Evolutionary conservation across 306 rosid species (phyloP), one percentile per base, ranked within the genome.

Genomic region (Pyrus betulifolia): DNA sequence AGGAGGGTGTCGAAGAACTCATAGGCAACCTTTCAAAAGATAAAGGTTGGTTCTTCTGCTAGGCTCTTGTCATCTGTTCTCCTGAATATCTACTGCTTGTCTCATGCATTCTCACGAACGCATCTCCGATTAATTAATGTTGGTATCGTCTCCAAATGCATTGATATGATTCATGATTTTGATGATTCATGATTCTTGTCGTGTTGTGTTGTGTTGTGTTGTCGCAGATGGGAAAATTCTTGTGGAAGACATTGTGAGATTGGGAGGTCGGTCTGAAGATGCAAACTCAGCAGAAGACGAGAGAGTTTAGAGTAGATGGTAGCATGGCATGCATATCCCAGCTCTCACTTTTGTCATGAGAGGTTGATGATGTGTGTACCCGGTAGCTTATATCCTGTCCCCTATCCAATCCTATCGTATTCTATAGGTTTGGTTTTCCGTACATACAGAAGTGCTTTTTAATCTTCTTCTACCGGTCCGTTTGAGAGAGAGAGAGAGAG

Each of bases 1-100:
- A 94, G 83, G 98, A 94, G 81, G 98, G 98, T 74, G 82, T 94
- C 75, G 95, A 94, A 85, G 98, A 94, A 74, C 96, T 94, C 64
- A 75, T 94, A 71, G 88, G 95, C 84, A 92, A 71, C 80, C 98
- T 94, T 70, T 94, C 97, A 64, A 94, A 94, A 84, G 98, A 94
- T 88, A 84, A 25, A 88, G 97, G 98, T 82, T 69, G 40, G 19
- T 49, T 49, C 54, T 52, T 66, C 12, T 21, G 1, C 15, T 4
- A 19, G 25, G 28, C 31, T 40, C 33, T 13, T 55, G 31, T 40
- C 51, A n/a, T 55, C n/a, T 17, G 42, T 28, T 63, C 11, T 28
- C 40, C 42, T 63, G 21, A 30, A 63, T 63, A 28, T 63, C 22
- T 19, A 62, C 31, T 3, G 62, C 62, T 19, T 57, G 19, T 14